These are phyloP conservation scores for Nymphaea thermarum DNA, from an alignment of 164 flowering plant species.

Conservation along the genomic window DNA sequence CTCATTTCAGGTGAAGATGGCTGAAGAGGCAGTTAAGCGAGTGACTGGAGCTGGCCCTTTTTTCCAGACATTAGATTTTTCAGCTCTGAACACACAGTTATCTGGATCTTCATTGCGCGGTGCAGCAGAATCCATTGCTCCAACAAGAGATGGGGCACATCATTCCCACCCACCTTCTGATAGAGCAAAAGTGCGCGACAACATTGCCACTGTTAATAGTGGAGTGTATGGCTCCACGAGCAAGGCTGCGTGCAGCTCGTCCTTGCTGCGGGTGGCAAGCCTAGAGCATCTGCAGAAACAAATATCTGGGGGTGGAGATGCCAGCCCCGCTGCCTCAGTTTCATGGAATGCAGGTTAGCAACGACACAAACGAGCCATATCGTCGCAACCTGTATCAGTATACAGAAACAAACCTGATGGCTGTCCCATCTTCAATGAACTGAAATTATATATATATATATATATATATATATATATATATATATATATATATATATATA, in stretches of 20 bases:
- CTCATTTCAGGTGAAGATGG: constrained; percentile 75
- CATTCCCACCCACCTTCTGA: constrained; percentile 31
- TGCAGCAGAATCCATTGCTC: constrained; percentile 62
- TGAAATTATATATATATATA: too few species aligned
- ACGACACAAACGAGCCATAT: too few species aligned
- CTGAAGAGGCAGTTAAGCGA: constrained; percentile 82
- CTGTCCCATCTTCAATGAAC: neutral
- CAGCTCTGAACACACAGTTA: constrained; percentile 36
- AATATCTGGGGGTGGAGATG: constrained; percentile 38
- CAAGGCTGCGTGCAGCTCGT: constrained; percentile 51
- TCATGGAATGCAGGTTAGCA: constrained; percentile 26
- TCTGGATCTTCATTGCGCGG: constrained; percentile 51
- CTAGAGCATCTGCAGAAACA: constrained; percentile 87
- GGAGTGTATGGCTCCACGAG: constrained; percentile 18
- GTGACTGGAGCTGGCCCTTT: constrained; percentile 69
- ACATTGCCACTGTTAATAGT: constrained; percentile 21
- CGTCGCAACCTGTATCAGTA: neutral
- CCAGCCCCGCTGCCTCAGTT: constrained; percentile 19
- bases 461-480: too few species aligned
- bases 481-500: too few species aligned
- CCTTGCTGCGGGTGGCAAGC: constrained; percentile 87
- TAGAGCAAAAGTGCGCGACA: constrained; percentile 21
- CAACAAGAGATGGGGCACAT: constrained; percentile 45
- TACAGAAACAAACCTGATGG: neutral
- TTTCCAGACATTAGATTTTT: constrained; percentile 53